Base-by-base conservation (phyloP, 73 alveolate genomes). In the Paramecium sonneborni region DNA sequence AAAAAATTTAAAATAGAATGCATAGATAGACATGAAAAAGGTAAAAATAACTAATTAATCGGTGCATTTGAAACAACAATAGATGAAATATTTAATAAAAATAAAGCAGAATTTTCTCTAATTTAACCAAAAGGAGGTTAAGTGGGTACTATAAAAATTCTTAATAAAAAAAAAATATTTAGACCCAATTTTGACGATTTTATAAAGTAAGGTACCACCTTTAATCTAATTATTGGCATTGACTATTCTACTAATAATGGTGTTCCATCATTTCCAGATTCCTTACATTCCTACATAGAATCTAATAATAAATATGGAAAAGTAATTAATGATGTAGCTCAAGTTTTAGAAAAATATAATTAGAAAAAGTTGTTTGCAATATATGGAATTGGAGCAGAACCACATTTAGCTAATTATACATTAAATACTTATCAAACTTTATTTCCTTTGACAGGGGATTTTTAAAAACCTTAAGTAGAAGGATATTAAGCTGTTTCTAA, bases 161-260 rank as follows among this genome's bases (percentile, higher is more conserved):
- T 12, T 2, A 48, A 57, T 38, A 44, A 57, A 28, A 39, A 55
- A 11, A 68, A 34, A 23, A 68, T 74, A 55, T 68, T 70, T 35
- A 88, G 94, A 48, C 92, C 92, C 1, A 70, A 89, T 52, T 97
- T 97, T 92, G 84, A 95, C 28, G 99, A 97, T 48, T 97, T 93
- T 93, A 92, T 97, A 30, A 95, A 96, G 48, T 95, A 95, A 3
- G 98, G 98, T 1, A 84, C 95, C 58, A 94, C 91, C 57, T 89
- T 97, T 24, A 95, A 94, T 93, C 79, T 95, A 43, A 57, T 96
- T 55, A 92, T 95, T 20, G 99, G 96, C 18, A 87, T 97, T 41
- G 99, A 97, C 85, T 97, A 92, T 89, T 96, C 99, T 24, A 98
- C 96, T 7, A 92, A 98, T 26, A 97, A 97, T 85, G 98, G 98